phyloP scores from a whole-genome alignment of 352 stramenopile species.

The Globisporangium middletonii region DNA sequence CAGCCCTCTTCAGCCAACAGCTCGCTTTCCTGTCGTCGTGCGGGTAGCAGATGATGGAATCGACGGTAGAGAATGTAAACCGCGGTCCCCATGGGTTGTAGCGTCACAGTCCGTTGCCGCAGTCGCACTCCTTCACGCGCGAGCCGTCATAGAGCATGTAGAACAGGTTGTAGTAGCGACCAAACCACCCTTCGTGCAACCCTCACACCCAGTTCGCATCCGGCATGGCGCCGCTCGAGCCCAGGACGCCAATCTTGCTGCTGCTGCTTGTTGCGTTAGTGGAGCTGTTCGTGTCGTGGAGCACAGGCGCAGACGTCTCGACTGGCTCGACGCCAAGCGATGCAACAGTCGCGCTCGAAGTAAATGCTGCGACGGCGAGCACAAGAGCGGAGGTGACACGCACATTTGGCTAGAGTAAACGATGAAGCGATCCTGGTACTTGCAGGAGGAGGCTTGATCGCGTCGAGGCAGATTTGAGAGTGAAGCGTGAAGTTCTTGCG shows the following conservation, averaged over 20 bases:
- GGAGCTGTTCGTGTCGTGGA: background rate
- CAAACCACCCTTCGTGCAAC: slow-evolving; percentile 1
- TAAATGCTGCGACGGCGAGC: too few species aligned
- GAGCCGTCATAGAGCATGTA: slow-evolving; percentile 2
- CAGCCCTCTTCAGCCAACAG: background rate
- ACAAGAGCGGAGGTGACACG: too few species aligned
- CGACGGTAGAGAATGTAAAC: background rate
- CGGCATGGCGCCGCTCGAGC: slow-evolving; percentile 1
- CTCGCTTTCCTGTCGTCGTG: background rate
- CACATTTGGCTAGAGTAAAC: too few species aligned
- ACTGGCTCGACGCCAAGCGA: too few species aligned
- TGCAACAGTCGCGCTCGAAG: too few species aligned
- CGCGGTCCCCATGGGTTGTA: background rate
- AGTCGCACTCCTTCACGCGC: background rate
- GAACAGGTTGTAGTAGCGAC: slow-evolving; percentile 7
- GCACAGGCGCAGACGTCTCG: background rate
- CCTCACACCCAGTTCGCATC: slow-evolving; percentile 8
- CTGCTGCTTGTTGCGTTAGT: background rate
- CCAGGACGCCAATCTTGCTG: background rate
- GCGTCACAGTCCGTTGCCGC: background rate
- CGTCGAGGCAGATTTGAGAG: too few species aligned
- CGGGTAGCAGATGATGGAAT: background rate
- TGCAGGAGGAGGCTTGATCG: too few species aligned
- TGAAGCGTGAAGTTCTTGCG: too few species aligned
- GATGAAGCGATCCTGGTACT: too few species aligned